Percentiles rank a stretch among this genome's conserved stretches.
Conservation (phyloP, 768 basidiomycete species). For the Trametes villosa region DNA sequence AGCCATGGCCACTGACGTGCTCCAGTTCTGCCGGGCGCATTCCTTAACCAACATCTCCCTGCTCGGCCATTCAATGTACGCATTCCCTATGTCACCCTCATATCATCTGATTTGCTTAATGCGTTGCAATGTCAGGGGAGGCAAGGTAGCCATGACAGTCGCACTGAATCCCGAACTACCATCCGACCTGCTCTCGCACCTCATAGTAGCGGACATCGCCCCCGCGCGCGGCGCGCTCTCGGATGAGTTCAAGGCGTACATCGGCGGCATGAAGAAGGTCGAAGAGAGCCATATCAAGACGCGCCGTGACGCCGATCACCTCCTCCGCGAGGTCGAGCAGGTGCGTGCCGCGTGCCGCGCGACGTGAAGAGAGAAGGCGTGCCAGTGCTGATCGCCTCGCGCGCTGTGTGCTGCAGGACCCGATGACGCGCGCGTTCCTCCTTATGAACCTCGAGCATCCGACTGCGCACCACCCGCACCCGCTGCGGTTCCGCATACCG, state of each 20-base stretch:
- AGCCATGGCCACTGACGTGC: slow-evolving; percentile 80
- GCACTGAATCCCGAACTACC: slow-evolving; percentile 56
- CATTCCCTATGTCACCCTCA: slow-evolving; percentile 8
- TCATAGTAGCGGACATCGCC: slow-evolving; percentile 83
- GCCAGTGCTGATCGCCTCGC: background rate
- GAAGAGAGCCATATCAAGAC: slow-evolving; percentile 60
- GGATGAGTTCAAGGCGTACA: slow-evolving; percentile 66
- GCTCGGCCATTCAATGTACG: slow-evolving; percentile 90
- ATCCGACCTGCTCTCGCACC: slow-evolving; percentile 48
- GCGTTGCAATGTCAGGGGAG: slow-evolving; percentile 69
- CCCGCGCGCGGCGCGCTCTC: slow-evolving; percentile 64
- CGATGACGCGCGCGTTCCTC: slow-evolving; percentile 77
- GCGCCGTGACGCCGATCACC: slow-evolving; percentile 70
- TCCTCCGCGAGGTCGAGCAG: slow-evolving; percentile 64
- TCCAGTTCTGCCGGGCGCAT: slow-evolving; percentile 62
- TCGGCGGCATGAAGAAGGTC: slow-evolving; percentile 75
- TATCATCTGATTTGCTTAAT: background rate
- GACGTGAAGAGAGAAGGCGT: background rate
- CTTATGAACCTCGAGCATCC: slow-evolving; percentile 75
- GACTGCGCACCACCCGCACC: slow-evolving; percentile 33
- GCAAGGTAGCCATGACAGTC: slow-evolving; percentile 78
- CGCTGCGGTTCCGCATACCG: slow-evolving; percentile 75
- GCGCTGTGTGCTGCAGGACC: slow-evolving; percentile 51
- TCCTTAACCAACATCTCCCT: slow-evolving; percentile 66
- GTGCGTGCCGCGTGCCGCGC: slow-evolving; percentile 41